Conservation (phyloP, 164 flowering plant genomes). For the Platanus orientalis region DNA sequence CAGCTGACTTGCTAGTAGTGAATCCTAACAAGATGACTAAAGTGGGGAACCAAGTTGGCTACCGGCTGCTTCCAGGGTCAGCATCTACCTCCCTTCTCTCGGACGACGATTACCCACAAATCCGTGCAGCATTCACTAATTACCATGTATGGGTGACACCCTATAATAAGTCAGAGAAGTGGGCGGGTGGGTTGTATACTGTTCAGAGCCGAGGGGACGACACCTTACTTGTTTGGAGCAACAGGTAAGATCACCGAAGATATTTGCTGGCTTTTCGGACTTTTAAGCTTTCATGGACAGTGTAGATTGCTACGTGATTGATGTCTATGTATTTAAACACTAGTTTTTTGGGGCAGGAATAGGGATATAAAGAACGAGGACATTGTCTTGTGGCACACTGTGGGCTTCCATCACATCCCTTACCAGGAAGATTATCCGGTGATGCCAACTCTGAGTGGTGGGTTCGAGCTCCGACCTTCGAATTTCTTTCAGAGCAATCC, state of each 20-base stretch:
- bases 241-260: too few species aligned
- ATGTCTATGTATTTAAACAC: too few species aligned
- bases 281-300: too few species aligned
- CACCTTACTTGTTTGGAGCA: conserved; percentile 50
- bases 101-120: conserved; percentile 71
- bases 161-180: conserved; percentile 62
- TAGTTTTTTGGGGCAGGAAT: too few species aligned
- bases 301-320: too few species aligned
- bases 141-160: conserved; percentile 64
- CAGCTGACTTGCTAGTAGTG: conserved; percentile 40
- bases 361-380: conserved; percentile 54
- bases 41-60: conserved; percentile 59
- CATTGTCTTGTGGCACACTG: conserved; percentile 67
- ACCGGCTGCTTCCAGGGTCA: conserved; percentile 42
- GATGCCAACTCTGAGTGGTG: conserved; percentile 49
- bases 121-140: conserved; percentile 53
- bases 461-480: conserved; percentile 60
- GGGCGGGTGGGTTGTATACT: conserved; percentile 64
- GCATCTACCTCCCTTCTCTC: conserved; percentile 37
- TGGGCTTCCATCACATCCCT: conserved; percentile 66
- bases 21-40: conserved; percentile 55
- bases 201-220: conserved; percentile 67
- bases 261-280: too few species aligned
- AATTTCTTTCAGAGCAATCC: conserved; percentile 66
- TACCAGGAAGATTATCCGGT: conserved; percentile 71